Evolutionary conservation across 2,329 filamentous ascomycete genomes (phyloP).

Genomic region (Phialophora expanda): DNA sequence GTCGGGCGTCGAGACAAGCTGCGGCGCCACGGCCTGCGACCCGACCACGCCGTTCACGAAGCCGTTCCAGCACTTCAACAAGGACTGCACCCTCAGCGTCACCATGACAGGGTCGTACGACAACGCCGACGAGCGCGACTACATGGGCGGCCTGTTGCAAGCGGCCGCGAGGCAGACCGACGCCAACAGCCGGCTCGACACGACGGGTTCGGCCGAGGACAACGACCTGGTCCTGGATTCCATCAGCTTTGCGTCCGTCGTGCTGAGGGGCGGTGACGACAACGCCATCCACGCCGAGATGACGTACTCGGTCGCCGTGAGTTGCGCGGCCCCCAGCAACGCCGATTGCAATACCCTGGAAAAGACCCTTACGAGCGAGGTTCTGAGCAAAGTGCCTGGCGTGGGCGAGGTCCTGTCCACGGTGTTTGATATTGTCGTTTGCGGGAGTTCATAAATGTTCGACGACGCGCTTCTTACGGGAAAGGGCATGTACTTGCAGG

Average conservation of each 20-base stretch:
- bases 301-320: background rate
- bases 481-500: background rate
- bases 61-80: background rate
- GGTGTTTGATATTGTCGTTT: background rate
- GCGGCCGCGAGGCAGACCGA: background rate
- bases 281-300: background rate
- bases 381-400: background rate
- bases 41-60: background rate
- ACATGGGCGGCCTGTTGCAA: background rate
- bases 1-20: background rate
- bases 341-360: background rate
- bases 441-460: background rate
- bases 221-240: background rate
- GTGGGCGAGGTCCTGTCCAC: background rate
- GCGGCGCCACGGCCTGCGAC: background rate
- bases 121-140: background rate
- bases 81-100: background rate
- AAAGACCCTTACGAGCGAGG: background rate
- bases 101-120: background rate
- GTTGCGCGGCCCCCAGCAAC: background rate
- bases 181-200: background rate
- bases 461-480: background rate
- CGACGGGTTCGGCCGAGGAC: background rate
- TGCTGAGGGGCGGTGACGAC: background rate
- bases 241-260: background rate